Conservation (phyloP, 2,329 filamentous ascomycete genomes). For the Paracoccidioides lutzii region DNA sequence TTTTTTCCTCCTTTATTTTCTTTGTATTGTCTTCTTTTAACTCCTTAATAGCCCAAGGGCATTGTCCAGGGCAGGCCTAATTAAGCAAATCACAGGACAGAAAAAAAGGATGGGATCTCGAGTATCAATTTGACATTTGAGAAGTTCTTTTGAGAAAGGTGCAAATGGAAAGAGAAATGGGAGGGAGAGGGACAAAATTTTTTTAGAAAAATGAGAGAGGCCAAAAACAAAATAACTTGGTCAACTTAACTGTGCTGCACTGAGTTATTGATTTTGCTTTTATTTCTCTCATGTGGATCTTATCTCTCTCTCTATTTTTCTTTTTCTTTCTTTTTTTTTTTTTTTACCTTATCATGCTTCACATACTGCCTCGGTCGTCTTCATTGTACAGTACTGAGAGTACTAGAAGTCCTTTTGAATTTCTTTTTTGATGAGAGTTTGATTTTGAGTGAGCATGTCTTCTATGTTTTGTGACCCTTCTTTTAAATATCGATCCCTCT, state of each 20-base stretch:
- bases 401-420: not conserved
- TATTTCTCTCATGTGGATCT: constrained; percentile 7
- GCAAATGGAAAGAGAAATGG: too few relatives aligned
- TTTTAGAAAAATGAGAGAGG: too few relatives aligned
- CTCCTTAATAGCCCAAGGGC: not conserved
- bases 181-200: not conserved
- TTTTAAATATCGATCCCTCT: not conserved
- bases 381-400: constrained; percentile 11
- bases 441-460: too few relatives aligned
- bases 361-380: constrained; percentile 10
- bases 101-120: not conserved
- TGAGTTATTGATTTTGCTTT: constrained; percentile 9
- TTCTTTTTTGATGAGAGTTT: not conserved
- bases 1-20: constrained; percentile 7
- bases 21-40: constrained; percentile 6
- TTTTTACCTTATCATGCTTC: not conserved
- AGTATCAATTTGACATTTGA: not conserved
- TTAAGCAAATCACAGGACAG: not conserved
- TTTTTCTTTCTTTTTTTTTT: constrained; percentile 1
- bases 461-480: not conserved
- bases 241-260: constrained; percentile 28
- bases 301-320: constrained; percentile 19
- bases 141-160: not conserved
- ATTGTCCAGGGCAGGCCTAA: not conserved
- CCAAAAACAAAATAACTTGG: constrained; percentile 10